Evolutionary conservation across 139 green algal genomes (phyloP), one percentile per base, ranked within the genome.

Genomic region (Ettlia oleoabundans): DNA sequence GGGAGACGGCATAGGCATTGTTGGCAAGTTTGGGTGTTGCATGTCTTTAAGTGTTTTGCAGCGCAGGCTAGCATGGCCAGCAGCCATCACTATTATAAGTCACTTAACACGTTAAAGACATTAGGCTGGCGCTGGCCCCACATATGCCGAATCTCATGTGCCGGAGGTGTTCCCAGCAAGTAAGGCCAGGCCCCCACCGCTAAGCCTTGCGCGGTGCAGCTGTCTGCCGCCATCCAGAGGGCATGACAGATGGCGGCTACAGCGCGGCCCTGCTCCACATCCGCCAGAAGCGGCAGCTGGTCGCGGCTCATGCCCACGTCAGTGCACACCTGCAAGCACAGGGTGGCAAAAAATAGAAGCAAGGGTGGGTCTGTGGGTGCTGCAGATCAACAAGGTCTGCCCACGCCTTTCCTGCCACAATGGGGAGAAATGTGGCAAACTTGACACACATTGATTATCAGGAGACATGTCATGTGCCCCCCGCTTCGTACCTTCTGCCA

Each of bases 261-360:
- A 3, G 52, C 73, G 7, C 62, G 52, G 35, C 73, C 73, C 35
- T 51, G 30, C 35, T 80, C 73, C 1, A 80, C 38, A 22, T 80
- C 73, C 3, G 52, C 28, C 37, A 80, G 53, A 15, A 26, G 35
- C 35, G 73, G 73, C 52, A 80, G 53, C 52, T 68, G 52, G 38
- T 69, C 73, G 38, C 47, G 19, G 26, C 73, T 32, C 52, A 80
- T 35, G 3, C 73, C 73, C 53, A 80, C 22, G 8, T 80, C 73
- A 10, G 32, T 35, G 73, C 73, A 80, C 24, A 80, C 6, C 73
- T 80, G 53, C 71, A 65, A 5, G 30, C 22, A 41, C 30, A 32
- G 6, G 37, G 67, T 2, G 42, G 30, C 4, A 64, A 4, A 7
- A 6, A 61, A 18, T 2, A 8, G 38, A 4, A 55, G 40, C 13